Conservation (phyloP, 1,284 basidiomycete species). For the Cronartium ribicola region DNA sequence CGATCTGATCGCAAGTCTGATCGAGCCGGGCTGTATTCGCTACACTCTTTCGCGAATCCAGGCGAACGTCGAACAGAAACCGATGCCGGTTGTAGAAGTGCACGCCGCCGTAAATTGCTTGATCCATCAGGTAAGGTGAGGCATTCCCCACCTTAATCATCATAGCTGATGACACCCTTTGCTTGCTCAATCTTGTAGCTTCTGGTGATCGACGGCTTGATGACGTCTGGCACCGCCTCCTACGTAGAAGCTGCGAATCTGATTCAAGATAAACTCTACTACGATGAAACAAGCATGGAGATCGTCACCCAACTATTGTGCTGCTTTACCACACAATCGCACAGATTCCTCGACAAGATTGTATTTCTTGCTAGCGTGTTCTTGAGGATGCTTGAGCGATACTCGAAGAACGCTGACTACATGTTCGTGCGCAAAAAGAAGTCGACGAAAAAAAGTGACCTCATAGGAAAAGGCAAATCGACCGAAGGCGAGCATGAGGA, state of each 20-base stretch:
- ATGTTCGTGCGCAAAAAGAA: constrained; percentile 73
- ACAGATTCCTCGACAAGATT: constrained; percentile 74
- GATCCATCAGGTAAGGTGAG: constrained; percentile 63
- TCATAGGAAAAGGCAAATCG: constrained; percentile 51
- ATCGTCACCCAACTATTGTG: constrained; percentile 70
- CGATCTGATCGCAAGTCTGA: constrained; percentile 73
- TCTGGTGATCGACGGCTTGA: constrained; percentile 69
- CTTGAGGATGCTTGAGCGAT: constrained; percentile 77
- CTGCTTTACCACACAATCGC: constrained; percentile 66
- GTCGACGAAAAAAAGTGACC: constrained; percentile 56
- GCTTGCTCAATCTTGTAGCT: constrained; percentile 54
- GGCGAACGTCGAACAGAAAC: constrained; percentile 82
- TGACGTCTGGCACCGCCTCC: constrained; percentile 56
- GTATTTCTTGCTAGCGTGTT: constrained; percentile 75
- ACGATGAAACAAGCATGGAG: constrained; percentile 86
- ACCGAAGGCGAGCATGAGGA: constrained; percentile 44
- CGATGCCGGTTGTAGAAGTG: constrained; percentile 84
- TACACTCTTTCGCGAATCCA: constrained; percentile 87
- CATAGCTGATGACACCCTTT: not conserved
- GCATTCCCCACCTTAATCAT: not conserved
- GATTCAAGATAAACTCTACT: constrained; percentile 81
- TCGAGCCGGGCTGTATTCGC: constrained; percentile 74
- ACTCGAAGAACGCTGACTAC: constrained; percentile 67
- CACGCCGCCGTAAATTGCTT: constrained; percentile 90
- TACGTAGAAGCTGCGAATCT: constrained; percentile 70